Base-by-base conservation (phyloP, 2,329 filamentous ascomycete genomes). In the Fusarium sp. region DNA sequence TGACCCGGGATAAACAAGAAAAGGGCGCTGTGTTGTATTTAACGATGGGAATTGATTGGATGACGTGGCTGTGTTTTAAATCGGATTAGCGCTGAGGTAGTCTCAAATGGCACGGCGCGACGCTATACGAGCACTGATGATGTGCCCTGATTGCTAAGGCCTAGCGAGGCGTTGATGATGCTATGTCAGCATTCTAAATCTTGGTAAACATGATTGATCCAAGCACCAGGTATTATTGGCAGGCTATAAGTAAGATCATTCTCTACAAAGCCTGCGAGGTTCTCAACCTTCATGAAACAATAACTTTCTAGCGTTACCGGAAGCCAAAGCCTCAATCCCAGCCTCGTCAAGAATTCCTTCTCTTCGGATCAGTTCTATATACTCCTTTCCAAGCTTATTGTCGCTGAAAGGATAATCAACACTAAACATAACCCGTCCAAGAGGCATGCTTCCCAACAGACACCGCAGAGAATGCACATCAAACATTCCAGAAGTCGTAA, bases 371-470 rank as follows among this genome's bases (percentile, higher is more conserved):
- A 0, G 16, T 4, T 52, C 44, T 4, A 52, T 25, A 19, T 39
- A 59, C 4, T 25, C 12, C 2, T 8, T 39, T 1, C 56, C 33
- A 31, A 52, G 14, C 14, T 25, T 25, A 1, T 59, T 52, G 21
- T 52, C 44, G 5, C 56, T 59, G 3, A 60, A 55, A 4, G 58
- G 58, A 23, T 55, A 55, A 21, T 60, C 58, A 12, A 54, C 46
- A 16, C 46, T 60, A 5, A 41, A 55, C 15, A 55, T 39, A 0
- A 55, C 19, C 2, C 3, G 23, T 0, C 15, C 10, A 2, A 42
- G 29, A 14, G 37, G 37, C 35, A 52, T 42, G 7, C 42, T 60
- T 10, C 48, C n/a, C 29, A 60, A 10, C 4, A 55, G 15, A 1
- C 37, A 60, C 1, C 25, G 33, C 4, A 60, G 10, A 0, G 58